A percentile compares a stretch with the other conserved stretches of the same genome.
Evolutionary conservation across 495 filamentous ascomycete genomes (phyloP).

Genomic region (Aspergillus conjunctus): DNA sequence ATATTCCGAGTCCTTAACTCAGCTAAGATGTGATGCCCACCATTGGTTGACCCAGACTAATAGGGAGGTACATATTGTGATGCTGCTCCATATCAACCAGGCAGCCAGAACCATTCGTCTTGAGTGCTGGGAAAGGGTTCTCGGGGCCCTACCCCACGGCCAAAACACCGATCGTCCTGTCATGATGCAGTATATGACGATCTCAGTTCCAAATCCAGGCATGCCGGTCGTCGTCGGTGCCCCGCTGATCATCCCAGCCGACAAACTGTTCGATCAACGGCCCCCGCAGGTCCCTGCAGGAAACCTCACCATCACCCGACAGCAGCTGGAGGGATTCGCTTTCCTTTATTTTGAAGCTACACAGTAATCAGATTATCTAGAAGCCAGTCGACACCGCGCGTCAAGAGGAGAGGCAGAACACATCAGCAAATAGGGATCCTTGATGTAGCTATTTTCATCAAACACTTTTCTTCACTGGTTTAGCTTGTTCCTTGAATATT

Average conservation of each 20-base stretch:
- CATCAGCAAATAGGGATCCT: neutral
- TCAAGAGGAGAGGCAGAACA: neutral
- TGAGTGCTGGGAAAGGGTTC: neutral
- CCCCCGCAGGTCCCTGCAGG: neutral
- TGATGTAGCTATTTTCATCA: too few relatives aligned
- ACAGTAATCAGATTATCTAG: neutral
- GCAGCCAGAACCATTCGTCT: neutral
- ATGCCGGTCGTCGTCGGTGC: neutral
- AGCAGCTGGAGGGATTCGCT: neutral
- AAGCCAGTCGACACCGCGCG: neutral
- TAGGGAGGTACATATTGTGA: constrained; percentile 1
- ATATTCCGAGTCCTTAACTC: neutral
- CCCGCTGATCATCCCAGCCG: constrained; percentile 2
- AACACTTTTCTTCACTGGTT: too few relatives aligned
- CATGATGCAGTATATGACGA: neutral
- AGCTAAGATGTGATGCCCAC: neutral
- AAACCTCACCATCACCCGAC: neutral
- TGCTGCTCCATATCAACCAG: constrained; percentile 1
- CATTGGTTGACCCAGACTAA: constrained; percentile 2
- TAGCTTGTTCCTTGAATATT: too few relatives aligned
- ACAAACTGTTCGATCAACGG: constrained; percentile 4
- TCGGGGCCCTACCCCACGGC: neutral
- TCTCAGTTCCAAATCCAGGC: neutral
- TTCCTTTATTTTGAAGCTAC: neutral
- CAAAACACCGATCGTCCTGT: neutral